Percentiles rank a stretch among this genome's conserved stretches.
These are phyloP conservation scores for Candida easanensis DNA, from an alignment of 805 yeast genomes.

Conservation along the genomic window DNA sequence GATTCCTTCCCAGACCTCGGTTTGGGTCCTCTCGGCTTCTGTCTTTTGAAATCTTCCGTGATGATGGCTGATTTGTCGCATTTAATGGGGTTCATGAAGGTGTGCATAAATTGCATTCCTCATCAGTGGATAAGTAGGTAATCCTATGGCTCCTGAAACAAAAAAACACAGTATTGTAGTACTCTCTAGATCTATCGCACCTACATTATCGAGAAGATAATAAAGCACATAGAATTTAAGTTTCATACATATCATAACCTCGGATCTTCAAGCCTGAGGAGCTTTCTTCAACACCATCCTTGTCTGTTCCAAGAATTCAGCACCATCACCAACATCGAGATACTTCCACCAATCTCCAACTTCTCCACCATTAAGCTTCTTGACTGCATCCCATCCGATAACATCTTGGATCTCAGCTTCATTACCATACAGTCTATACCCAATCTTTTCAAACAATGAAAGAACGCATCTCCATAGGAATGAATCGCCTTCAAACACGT, in stretches of 20 bases:
- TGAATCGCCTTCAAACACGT: conserved; percentile 59
- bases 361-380: conserved; percentile 23
- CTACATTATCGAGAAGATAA: too few species aligned
- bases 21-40: too few species aligned
- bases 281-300: conserved; percentile 35
- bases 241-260: not conserved
- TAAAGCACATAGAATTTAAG: too few species aligned
- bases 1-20: too few species aligned
- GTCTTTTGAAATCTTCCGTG: too few species aligned
- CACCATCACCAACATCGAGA: conserved; percentile 48
- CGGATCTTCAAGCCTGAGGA: too few species aligned
- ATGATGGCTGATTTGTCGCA: too few species aligned
- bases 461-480: conserved; percentile 50
- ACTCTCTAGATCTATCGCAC: too few species aligned
- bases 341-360: conserved; percentile 28
- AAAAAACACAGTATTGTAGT: too few species aligned
- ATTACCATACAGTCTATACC: conserved; percentile 50
- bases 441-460: conserved; percentile 48
- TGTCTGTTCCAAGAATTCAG: conserved; percentile 44
- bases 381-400: conserved; percentile 36
- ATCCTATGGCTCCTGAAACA: too few species aligned
- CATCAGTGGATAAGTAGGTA: not conserved
- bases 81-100: too few species aligned
- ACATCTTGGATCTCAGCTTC: conserved; percentile 42
- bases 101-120: not conserved